Evolutionary conservation across 73 alveolate species (phyloP), one percentile per base, ranked within the genome.

Genomic region (Diophrys appendiculata): DNA sequence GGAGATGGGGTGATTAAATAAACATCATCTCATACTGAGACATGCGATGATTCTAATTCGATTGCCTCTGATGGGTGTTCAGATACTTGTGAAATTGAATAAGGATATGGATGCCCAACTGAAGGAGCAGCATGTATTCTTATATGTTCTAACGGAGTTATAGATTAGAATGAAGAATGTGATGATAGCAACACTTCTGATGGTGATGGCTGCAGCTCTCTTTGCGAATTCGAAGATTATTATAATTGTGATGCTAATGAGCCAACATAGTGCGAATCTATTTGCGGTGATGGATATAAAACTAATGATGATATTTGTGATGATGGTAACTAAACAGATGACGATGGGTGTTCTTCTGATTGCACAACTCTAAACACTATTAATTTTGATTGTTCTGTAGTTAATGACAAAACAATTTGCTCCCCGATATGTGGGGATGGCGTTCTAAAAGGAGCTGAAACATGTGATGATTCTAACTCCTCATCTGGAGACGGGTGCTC

Each of bases 1-100:
- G 91, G 79, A 28, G 86, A 82, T 65, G 91, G 87, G 8, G 91
- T 76, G 91, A 82, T 25, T 85, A 82, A 76, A 86, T 85, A 11
- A 82, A 82, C 73, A 25, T 69, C 29, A 65, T 82, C 18, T 79
- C 54, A n/a, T n/a, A n/a, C n/a, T n/a, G n/a, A n/a, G n/a, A n/a
- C n/a, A n/a, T n/a, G n/a, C n/a, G n/a, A n/a, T n/a, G n/a, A n/a
- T n/a, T n/a, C n/a, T n/a, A n/a, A n/a, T n/a, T 28, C 74, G 11
- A 14, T 28, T 18, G 22, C 3, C 32, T 25, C 30, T 29, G 82
- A 73, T 29, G 82, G 82, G 0, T 73, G 82, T 29, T 27, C 64
- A 23, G 11, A 34, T 23, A 43, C 43, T 52, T 33, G 82, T 73
- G 18, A 33, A 29, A 35, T 73, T 0, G 82, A 73, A 43, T 0